These are phyloP conservation scores for Phialophora tarda DNA, from an alignment of 2,329 filamentous ascomycete genomes.

Conservation along the genomic window DNA sequence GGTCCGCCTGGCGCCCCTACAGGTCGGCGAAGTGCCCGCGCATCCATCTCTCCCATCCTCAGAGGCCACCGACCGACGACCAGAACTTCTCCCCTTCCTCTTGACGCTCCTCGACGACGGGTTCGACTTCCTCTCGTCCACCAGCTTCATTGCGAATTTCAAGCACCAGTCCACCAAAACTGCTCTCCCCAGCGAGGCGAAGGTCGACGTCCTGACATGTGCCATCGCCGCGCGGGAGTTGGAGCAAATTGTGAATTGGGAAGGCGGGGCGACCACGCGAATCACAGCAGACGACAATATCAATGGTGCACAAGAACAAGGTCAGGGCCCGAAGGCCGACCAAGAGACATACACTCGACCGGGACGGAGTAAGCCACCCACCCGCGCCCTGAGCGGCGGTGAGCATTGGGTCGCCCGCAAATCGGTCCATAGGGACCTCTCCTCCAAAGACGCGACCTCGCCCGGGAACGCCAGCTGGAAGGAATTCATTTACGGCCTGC, in stretches of 20 bases:
- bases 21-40: conserved; percentile 33
- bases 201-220: conserved; percentile 36
- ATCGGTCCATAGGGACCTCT: conserved; percentile 44
- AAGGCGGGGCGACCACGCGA: neutral
- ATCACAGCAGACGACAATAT: neutral
- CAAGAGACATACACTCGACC: conserved; percentile 24
- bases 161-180: conserved; percentile 34
- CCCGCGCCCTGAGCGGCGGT: conserved; percentile 24
- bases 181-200: conserved; percentile 32
- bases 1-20: conserved; percentile 36
- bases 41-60: conserved; percentile 33
- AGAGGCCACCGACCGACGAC: conserved; percentile 15
- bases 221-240: conserved; percentile 30
- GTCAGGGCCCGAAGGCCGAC: neutral
- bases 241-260: conserved; percentile 21
- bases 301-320: neutral
- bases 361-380: conserved; percentile 26
- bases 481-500: conserved; percentile 48
- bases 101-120: conserved; percentile 37
- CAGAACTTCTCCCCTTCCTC: conserved; percentile 34
- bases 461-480: conserved; percentile 47
- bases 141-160: conserved; percentile 32
- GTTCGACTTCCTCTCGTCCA: conserved; percentile 34
- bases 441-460: conserved; percentile 35
- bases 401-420: conserved; percentile 52